Percentiles rank a stretch among this genome's conserved stretches.
These are phyloP conservation scores for Sergeia podlipaevii DNA, from an alignment of 208 protist species.

Conservation along the genomic window DNA sequence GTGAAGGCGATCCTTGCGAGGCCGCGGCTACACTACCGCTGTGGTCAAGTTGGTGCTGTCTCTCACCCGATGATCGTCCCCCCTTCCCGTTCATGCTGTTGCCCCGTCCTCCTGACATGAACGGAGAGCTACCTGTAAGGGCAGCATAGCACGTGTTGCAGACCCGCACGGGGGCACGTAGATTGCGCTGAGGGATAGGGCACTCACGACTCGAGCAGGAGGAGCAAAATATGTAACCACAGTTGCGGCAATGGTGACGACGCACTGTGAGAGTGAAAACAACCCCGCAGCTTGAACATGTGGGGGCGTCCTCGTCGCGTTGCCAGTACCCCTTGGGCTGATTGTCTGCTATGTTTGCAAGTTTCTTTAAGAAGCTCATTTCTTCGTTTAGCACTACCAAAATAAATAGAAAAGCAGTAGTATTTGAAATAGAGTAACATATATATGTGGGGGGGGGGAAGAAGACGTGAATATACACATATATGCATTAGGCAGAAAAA, in stretches of 20 bases:
- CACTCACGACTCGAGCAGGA: constrained; percentile 72
- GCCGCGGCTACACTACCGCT: too few species aligned
- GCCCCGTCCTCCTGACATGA: not conserved
- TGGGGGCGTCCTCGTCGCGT: constrained; percentile 71
- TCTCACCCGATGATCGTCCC: too few species aligned
- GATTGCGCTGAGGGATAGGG: constrained; percentile 43
- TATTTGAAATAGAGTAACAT: not conserved
- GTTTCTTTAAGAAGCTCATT: constrained; percentile 12
- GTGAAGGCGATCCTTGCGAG: too few species aligned
- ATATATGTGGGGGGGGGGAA: not conserved
- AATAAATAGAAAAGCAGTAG: not conserved
- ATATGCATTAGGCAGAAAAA: not conserved
- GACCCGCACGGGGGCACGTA: constrained; percentile 53
- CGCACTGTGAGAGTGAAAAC: constrained; percentile 72
- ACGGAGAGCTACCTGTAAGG: constrained; percentile 9
- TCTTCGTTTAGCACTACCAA: not conserved
- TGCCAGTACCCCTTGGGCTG: constrained; percentile 82
- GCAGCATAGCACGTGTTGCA: constrained; percentile 68
- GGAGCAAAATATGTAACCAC: constrained; percentile 90
- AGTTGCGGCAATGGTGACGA: constrained; percentile 93
- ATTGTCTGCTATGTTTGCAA: constrained; percentile 39
- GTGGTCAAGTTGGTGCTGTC: too few species aligned
- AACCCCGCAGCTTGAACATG: constrained; percentile 72
- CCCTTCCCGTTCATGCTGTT: not conserved
- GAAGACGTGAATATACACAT: constrained; percentile 5